phyloP scores from a whole-genome alignment of 78 protist genomes.

The Chrysochromulina tobinii region DNA sequence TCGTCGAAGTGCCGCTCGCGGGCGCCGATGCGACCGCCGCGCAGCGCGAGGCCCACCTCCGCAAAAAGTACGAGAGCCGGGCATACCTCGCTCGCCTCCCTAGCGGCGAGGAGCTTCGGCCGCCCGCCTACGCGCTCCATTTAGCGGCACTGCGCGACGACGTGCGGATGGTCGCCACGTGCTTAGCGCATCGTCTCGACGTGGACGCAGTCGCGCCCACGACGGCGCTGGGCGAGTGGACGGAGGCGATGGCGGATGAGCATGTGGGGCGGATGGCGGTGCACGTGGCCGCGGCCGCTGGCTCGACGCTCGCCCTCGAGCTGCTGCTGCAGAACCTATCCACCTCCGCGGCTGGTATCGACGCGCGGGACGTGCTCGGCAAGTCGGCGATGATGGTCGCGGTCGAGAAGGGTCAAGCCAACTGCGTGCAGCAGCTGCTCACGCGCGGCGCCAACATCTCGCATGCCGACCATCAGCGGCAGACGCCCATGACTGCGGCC shows the following conservation, averaged over 20 bases:
- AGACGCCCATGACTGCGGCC: not conserved
- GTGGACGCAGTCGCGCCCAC: not conserved
- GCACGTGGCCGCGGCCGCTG: conserved; percentile 28
- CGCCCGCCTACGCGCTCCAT: not conserved
- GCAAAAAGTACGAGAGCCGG: not conserved
- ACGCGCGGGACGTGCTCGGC: conserved; percentile 17
- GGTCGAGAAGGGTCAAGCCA: not conserved
- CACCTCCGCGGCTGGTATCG: not conserved
- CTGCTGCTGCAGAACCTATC: not conserved
- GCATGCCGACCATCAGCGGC: not conserved
- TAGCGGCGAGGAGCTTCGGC: not conserved
- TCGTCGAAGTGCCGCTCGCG: not conserved
- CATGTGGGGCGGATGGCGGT: conserved; percentile 25
- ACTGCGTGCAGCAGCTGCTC: not conserved
- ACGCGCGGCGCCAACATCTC: conserved; percentile 31
- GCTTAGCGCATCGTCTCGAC: not conserved
- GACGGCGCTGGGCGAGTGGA: not conserved
- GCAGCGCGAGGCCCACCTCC: not conserved
- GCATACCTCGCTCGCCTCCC: not conserved
- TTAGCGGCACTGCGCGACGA: not conserved
- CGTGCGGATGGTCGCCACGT: not conserved
- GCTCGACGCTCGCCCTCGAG: not conserved
- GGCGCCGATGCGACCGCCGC: not conserved
- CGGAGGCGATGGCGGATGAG: not conserved
- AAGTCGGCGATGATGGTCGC: conserved; percentile 15